Evolutionary conservation across 306 rosid species (phyloP).

Genomic region (Corylus americana): DNA sequence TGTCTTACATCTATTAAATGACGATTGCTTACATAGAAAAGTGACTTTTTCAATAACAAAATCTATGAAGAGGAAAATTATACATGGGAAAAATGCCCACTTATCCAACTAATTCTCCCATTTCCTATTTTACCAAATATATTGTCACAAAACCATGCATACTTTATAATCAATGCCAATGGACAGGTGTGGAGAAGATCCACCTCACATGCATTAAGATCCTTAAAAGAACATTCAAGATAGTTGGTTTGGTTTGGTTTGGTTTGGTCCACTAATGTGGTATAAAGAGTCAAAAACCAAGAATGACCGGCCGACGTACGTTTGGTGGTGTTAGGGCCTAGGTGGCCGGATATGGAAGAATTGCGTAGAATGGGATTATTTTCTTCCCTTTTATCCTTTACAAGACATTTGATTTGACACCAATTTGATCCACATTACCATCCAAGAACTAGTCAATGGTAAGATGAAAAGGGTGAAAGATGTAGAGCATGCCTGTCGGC

Average conservation of each 20-base stretch:
- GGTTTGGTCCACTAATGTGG: no score
- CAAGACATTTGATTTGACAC: slow-evolving; percentile 20
- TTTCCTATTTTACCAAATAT: neutral
- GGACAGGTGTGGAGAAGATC: no score
- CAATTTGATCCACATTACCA: slow-evolving; percentile 4
- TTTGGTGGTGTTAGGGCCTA: no score
- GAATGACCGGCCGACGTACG: no score
- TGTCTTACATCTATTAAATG: neutral
- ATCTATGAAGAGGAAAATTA: neutral
- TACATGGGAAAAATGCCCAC: neutral
- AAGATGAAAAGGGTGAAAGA: neutral
- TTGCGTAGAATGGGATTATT: neutral
- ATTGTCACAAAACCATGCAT: no score
- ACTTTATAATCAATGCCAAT: no score
- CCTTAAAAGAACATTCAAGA: no score
- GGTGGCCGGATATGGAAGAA: neutral
- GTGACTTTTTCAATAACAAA: neutral
- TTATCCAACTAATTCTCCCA: no score
- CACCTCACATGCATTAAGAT: no score
- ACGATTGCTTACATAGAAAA: neutral
- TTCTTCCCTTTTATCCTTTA: neutral
- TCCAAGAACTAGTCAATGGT: slow-evolving; percentile 13
- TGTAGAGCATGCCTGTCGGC: neutral
- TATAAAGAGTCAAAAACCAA: neutral
- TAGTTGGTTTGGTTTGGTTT: no score